phyloP scores from a whole-genome alignment of 2,329 filamentous ascomycete genomes.

The Elsinoe fawcettii region DNA sequence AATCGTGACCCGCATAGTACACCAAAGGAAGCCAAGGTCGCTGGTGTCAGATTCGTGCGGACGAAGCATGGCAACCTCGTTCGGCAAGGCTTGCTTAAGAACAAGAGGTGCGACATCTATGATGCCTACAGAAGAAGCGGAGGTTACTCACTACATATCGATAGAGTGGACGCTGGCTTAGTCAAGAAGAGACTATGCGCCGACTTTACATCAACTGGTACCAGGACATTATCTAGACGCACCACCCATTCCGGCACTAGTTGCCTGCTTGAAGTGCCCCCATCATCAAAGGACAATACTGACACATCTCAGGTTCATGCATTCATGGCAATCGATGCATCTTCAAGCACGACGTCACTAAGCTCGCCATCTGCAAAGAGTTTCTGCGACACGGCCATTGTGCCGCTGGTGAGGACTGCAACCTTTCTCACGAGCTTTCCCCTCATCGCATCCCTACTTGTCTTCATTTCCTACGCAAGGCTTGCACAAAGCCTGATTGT shows the following conservation, averaged over 20 bases:
- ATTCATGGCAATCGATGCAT: constrained; percentile 71
- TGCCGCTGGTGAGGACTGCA: constrained; percentile 68
- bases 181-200: constrained; percentile 66
- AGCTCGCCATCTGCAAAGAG: constrained; percentile 84
- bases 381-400: constrained; percentile 76
- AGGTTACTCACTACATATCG: constrained; percentile 6
- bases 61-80: constrained; percentile 85
- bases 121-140: neutral
- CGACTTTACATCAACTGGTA: constrained; percentile 50
- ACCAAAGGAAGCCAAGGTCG: constrained; percentile 64
- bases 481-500: constrained; percentile 80
- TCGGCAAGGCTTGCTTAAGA: constrained; percentile 61
- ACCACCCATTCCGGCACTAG: constrained; percentile 4
- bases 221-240: constrained; percentile 23
- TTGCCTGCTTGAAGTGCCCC: neutral
- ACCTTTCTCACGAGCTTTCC: constrained; percentile 79
- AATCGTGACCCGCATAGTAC: constrained; percentile 42
- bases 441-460: constrained; percentile 81
- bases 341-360: constrained; percentile 74
- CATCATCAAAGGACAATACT: neutral
- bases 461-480: constrained; percentile 80
- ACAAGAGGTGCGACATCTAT: constrained; percentile 56
- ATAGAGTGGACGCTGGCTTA: constrained; percentile 38
- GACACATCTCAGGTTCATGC: constrained; percentile 61
- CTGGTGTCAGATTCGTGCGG: constrained; percentile 72